Evolutionary conservation across 371 early-diverging fungal genomes (phyloP), one percentile per base, ranked within the genome.

Genomic region (Saksenaea vasiformis): DNA sequence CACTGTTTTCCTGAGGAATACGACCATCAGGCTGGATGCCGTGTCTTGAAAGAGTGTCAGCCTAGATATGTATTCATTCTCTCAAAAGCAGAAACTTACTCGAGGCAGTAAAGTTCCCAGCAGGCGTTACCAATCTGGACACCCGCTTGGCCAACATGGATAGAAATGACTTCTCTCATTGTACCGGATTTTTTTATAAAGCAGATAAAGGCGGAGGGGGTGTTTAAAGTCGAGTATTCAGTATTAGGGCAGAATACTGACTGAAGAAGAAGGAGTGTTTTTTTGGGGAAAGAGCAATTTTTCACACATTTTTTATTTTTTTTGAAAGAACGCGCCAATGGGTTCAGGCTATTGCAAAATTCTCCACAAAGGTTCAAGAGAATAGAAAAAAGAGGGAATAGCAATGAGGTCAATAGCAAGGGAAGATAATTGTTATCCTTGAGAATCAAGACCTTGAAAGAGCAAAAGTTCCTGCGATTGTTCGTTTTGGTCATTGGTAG

Each of bases 91-190:
- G 8, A 5, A 66, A 93, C 88, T 82, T 97, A 96, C 88, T 98
- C 98, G 56, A 27, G 17, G 11, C 51, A 47, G 22, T 47, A 47
- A 19, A 98, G 90, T 80, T 99, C 99, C 99, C 99, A 99, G 87
- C 99, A 98, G 85, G 98, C 93, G 89, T 98, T 99, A 90, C 99
- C 99, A 78, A 99, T 99, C 86, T 99, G 99, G 76, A 99, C 95
- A 93, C 99, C 99, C 72, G 99, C 99, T 87, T 99, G 95, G 74
- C 70, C 61, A 19, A 85, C 95, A 91, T 99, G 99, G 81, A 99
- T 86, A 60, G 95, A 95, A 82, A 98, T 95, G 86, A 96, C 91
- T 86, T 99, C 99, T 87, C 99, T 91, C 99, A 98, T 98, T 74
- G 36, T 72, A 4, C 22, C n/a, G n/a, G 31, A 31, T 31, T 31